Percentiles rank a stretch among this genome's conserved stretches.
phyloP scores from a whole-genome alignment of 352 stramenopile genomes.

The Pythium brachiatum region DNA sequence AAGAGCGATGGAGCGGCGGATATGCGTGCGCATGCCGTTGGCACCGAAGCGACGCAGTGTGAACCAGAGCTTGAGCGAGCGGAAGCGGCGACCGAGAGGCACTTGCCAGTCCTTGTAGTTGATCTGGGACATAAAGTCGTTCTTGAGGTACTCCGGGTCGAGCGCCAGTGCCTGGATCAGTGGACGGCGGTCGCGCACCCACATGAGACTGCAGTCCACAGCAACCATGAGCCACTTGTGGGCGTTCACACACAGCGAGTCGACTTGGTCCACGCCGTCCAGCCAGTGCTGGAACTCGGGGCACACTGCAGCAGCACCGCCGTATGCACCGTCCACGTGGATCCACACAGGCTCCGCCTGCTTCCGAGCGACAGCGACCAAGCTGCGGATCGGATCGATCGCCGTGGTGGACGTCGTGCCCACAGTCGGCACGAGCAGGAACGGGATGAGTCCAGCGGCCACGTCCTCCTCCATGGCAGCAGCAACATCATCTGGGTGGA shows the following conservation, averaged over 20 bases:
- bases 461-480: slow-evolving; percentile 51
- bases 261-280: slow-evolving; percentile 55
- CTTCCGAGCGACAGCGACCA: slow-evolving; percentile 38
- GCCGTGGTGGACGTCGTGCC: slow-evolving; percentile 63
- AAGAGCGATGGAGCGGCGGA: slow-evolving; percentile 45
- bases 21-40: slow-evolving; percentile 45
- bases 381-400: slow-evolving; percentile 45
- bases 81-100: slow-evolving; percentile 64
- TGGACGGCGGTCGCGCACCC: slow-evolving; percentile 53
- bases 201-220: slow-evolving; percentile 64
- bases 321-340: slow-evolving; percentile 68
- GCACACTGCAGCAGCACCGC: slow-evolving; percentile 45
- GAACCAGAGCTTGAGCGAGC: slow-evolving; percentile 71
- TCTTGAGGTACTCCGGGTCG: slow-evolving; percentile 70
- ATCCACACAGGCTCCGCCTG: slow-evolving; percentile 51
- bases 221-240: slow-evolving; percentile 78
- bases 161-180: slow-evolving; percentile 60
- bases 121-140: slow-evolving; percentile 53
- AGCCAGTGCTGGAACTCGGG: slow-evolving; percentile 54
- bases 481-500: slow-evolving; percentile 46
- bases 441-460: slow-evolving; percentile 45
- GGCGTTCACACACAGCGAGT: slow-evolving; percentile 70
- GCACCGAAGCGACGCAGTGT: slow-evolving; percentile 63
- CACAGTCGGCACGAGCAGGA: slow-evolving; percentile 58
- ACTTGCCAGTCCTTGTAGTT: slow-evolving; percentile 83